Base-by-base conservation (phyloP, 2,329 filamentous ascomycete species). In the Phyllosticta citriasiana region DNA sequence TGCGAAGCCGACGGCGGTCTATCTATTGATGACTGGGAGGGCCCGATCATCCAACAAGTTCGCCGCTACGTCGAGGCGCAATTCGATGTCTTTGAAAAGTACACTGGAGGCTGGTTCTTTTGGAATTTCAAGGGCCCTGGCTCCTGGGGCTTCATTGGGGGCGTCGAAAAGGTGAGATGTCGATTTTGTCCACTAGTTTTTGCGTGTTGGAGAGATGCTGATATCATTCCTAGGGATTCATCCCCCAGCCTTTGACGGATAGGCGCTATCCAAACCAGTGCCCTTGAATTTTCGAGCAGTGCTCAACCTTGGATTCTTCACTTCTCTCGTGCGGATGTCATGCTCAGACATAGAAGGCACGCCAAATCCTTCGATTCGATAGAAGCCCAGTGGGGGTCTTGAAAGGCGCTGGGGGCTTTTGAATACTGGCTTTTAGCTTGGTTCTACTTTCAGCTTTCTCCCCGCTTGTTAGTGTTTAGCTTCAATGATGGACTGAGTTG, bases 51-150 rank as follows among this genome's bases (percentile, higher is more conserved):
- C 12, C 67, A 71, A 14, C 75, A 75, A 22, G 72, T 73, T 14
- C 65, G 75, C 33, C 67, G 66, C 55, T 78, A 72, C 63, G 66
- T 78, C 47, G 77, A 79, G 65, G 77, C 76, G 1, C 72, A 79
- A 63, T 62, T 79, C 19, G 72, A 78, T 63, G 72, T 74, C 1
- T 79, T 76, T 63, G 76, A 79, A 65, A 61, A 68, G 7, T 69
- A 71, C 27, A 66, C 71, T 0, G 69, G 70, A 1, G 40, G 77
- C 47, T 73, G 75, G 63, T 78, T 79, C 65, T 65, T 77, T 9
- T 79, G 77, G 77, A 74, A 73, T 50, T 76, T 73, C 35, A 74
- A 76, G 57, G 74, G 70, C 5, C 73, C 74, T 12, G 71, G 71
- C 4, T 74, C 72, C 47, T 79, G 77, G 77, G 70, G 74, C 14